Conservation (phyloP, 331 rosid species). For the Acacia pycnantha region DNA sequence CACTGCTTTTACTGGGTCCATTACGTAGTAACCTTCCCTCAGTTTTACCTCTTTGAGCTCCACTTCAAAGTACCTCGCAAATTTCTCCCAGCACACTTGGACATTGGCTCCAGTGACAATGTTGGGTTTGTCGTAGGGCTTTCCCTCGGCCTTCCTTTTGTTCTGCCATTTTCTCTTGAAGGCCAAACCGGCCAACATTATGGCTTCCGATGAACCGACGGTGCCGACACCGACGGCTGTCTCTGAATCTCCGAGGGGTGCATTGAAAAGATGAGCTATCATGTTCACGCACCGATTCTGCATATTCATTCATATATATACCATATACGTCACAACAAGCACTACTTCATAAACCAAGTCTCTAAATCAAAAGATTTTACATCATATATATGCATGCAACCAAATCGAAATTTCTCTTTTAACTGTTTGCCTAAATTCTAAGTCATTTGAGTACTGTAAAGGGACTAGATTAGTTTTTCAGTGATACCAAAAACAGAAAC, state of each 20-base stretch:
- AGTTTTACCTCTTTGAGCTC: constrained; percentile 67
- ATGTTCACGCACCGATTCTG: constrained; percentile 84
- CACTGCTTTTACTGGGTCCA: constrained; percentile 71
- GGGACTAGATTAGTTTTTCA: not conserved
- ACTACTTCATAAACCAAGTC: not conserved
- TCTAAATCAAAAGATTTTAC: not conserved
- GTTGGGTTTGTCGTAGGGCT: constrained; percentile 63
- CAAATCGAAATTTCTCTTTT: not conserved
- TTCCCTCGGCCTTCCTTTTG: constrained; percentile 44
- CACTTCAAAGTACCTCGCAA: constrained; percentile 69
- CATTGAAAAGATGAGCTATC: constrained; percentile 76
- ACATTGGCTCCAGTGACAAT: constrained; percentile 87
- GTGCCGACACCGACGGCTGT: constrained; percentile 73
- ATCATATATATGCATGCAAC: not conserved
- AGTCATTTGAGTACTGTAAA: not conserved
- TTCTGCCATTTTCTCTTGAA: constrained; percentile 84
- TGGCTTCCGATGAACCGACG: constrained; percentile 88
- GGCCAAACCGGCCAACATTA: constrained; percentile 83
- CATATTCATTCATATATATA: not conserved
- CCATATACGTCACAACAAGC: not conserved
- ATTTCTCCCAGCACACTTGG: constrained; percentile 87
- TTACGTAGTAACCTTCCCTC: constrained; percentile 57
- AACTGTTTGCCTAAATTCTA: not conserved
- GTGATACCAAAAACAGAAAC: too few species aligned
- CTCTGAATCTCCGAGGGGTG: constrained; percentile 66